Base-by-base conservation (phyloP, 2,329 filamentous ascomycete genomes). In the Fonsecaea multimorphosa region DNA sequence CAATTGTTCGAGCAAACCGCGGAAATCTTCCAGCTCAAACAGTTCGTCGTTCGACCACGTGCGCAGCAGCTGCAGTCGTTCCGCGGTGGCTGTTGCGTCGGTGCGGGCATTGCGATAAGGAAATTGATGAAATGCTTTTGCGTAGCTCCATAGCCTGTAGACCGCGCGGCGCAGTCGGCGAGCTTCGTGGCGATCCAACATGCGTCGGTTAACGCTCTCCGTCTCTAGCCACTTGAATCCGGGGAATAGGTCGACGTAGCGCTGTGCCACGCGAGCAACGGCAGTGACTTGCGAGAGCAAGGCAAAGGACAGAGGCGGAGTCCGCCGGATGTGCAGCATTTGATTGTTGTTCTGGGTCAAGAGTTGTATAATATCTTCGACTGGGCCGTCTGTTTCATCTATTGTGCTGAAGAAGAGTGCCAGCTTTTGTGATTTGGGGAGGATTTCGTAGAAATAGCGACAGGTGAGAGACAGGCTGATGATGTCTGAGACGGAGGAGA, bases 161-260 rank as follows among this genome's bases (percentile, higher is more conserved):
- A 87, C 76, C 9, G 86, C 86, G 46, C 85, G 81, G 11, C 86
- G 81, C 11, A 88, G 72, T 5, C 78, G 77, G 57, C 80, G 82
- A 2, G 82, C 80, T 72, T 89, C 86, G 1, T 77, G 66, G 38
- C 69, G 66, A 0, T 79, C 82, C 55, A 89, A 76, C 1, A 85
- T 78, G 9, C 86, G 84, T 9, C 86, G 82, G 63, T 82, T 78
- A 63, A 83, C 82, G 68, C 79, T 87, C n/a, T 69, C 60, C 70
- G 86, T 81, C 63, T 78, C 72, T 71, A 86, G 87, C 86, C 86
- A 89, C 73, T 87, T 87, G 75, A 87, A 86, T 73, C 84, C 80
- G 0, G 85, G 85, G 71, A 87, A 89, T n/a, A 88, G 81, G n/a
- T 81, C 79, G 71, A 84, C 84, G 83, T 85, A 88, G 70, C 82